These are phyloP conservation scores for Iris pallida DNA, from an alignment of 116 monocot species.

Conservation along the genomic window DNA sequence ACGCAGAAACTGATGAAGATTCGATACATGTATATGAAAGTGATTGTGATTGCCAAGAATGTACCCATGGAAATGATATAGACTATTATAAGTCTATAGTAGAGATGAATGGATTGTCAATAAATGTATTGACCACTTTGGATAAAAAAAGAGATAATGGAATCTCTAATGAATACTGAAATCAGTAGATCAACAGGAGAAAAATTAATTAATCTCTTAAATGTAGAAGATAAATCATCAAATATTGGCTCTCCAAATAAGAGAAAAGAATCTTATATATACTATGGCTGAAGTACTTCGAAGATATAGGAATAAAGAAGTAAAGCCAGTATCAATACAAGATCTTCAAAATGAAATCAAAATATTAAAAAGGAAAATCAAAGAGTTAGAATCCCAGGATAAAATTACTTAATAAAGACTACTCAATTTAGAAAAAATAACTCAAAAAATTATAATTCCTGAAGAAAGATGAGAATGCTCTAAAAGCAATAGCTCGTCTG, in stretches of 20 bases:
- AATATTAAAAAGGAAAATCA: not conserved
- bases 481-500: not conserved
- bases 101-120: not conserved
- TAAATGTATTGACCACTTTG: not conserved
- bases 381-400: too few relatives aligned
- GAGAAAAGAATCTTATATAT: too few relatives aligned
- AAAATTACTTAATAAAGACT: too few relatives aligned
- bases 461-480: too few relatives aligned
- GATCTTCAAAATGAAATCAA: not conserved
- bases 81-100: not conserved
- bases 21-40: not conserved
- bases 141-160: too few relatives aligned
- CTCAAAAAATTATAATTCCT: too few relatives aligned
- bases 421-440: too few relatives aligned
- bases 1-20: too few relatives aligned
- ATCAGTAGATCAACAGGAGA: not conserved
- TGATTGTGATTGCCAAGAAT: too few relatives aligned
- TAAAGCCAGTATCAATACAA: not conserved
- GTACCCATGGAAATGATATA: not conserved
- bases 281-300: not conserved
- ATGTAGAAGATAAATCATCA: not conserved
- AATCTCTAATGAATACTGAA: not conserved
- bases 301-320: not conserved
- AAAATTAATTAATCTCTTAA: not conserved
- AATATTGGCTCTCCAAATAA: too few relatives aligned